A percentile compares a stretch with the other conserved stretches of the same genome.
phyloP scores from a whole-genome alignment of 306 rosid species.

The Acmispon strigosus region DNA sequence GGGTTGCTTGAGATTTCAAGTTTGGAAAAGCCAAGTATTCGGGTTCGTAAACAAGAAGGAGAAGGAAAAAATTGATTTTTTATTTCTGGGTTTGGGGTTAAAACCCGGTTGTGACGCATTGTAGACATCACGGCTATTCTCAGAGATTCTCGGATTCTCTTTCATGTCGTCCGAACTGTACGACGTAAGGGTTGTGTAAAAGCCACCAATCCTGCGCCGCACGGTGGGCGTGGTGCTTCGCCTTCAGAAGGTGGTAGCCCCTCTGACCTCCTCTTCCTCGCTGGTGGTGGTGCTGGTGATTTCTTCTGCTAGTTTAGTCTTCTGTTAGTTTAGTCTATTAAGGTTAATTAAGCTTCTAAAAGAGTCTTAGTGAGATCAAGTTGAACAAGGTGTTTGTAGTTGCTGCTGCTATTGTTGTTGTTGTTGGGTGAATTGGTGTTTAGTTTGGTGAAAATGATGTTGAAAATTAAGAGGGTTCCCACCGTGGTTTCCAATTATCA shows the following conservation, averaged over 20 bases:
- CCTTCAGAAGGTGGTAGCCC: slow-evolving; percentile 99
- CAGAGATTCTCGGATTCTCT: slow-evolving; percentile 50
- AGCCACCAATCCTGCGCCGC: slow-evolving; percentile 89
- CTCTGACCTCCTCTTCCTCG: slow-evolving; percentile 96
- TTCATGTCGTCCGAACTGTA: slow-evolving; percentile 81
- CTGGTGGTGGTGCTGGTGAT: slow-evolving; percentile 63
- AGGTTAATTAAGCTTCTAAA: background rate
- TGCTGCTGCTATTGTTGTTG: background rate
- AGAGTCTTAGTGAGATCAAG: slow-evolving; percentile 11
- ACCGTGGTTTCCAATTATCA: slow-evolving; percentile 86
- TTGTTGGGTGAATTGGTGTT: slow-evolving; percentile 14
- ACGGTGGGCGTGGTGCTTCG: slow-evolving; percentile 99
- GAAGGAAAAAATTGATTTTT: background rate
- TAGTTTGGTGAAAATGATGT: slow-evolving; percentile 33
- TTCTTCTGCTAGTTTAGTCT: background rate
- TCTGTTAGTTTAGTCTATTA: background rate
- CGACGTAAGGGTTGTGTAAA: slow-evolving; percentile 73
- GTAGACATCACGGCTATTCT: slow-evolving; percentile 97
- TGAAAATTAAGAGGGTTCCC: slow-evolving; percentile 90
- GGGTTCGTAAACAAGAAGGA: no score
- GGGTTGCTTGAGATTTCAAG: background rate
- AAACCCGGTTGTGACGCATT: slow-evolving; percentile 64
- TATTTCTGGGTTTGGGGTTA: slow-evolving; percentile 28
- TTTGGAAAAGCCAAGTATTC: background rate
- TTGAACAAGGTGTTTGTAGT: background rate